These are phyloP conservation scores for Penicillium sp. DNA, from an alignment of 2,329 filamentous ascomycete species.

Conservation along the genomic window DNA sequence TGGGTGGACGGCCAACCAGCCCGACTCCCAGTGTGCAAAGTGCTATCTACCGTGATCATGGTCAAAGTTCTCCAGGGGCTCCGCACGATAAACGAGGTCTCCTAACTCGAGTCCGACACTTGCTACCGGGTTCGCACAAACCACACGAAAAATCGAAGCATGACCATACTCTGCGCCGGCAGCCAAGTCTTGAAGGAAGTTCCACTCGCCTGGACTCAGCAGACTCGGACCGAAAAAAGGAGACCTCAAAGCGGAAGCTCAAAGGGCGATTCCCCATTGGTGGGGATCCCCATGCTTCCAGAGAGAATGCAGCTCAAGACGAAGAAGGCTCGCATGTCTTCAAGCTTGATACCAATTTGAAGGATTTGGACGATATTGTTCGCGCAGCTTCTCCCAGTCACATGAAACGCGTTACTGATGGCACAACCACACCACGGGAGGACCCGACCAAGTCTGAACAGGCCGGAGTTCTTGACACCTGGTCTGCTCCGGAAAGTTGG, in stretches of 20 bases:
- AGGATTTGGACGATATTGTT: slow-evolving; percentile 90
- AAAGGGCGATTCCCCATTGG: slow-evolving; percentile 40
- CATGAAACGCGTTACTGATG: slow-evolving; percentile 44
- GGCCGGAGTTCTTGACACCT: slow-evolving; percentile 58
- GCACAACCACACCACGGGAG: slow-evolving; percentile 39
- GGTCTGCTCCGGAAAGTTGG: slow-evolving; percentile 98
- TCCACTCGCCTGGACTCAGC: slow-evolving; percentile 34
- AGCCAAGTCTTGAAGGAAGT: slow-evolving; percentile 45
- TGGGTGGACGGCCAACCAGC: slow-evolving; percentile 73
- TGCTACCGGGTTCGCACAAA: slow-evolving; percentile 44
- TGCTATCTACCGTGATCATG: slow-evolving; percentile 57
- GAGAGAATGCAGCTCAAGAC: slow-evolving; percentile 49
- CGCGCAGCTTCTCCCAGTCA: slow-evolving; percentile 74
- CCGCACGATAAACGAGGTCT: slow-evolving; percentile 54
- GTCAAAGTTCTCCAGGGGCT: slow-evolving; percentile 48
- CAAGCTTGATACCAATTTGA: slow-evolving; percentile 84
- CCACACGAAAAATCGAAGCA: slow-evolving; percentile 38
- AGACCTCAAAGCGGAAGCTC: slow-evolving; percentile 45
- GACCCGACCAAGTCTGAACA: slow-evolving; percentile 43
- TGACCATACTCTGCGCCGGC: slow-evolving; percentile 44
- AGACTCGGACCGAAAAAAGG: slow-evolving; percentile 49
- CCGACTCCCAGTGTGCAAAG: slow-evolving; percentile 79
- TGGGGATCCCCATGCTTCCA: slow-evolving; percentile 32
- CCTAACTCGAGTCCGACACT: slow-evolving; percentile 60
- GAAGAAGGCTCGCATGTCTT: slow-evolving; percentile 66